phyloP scores from a whole-genome alignment of 306 rosid species.

The Glycine soja region DNA sequence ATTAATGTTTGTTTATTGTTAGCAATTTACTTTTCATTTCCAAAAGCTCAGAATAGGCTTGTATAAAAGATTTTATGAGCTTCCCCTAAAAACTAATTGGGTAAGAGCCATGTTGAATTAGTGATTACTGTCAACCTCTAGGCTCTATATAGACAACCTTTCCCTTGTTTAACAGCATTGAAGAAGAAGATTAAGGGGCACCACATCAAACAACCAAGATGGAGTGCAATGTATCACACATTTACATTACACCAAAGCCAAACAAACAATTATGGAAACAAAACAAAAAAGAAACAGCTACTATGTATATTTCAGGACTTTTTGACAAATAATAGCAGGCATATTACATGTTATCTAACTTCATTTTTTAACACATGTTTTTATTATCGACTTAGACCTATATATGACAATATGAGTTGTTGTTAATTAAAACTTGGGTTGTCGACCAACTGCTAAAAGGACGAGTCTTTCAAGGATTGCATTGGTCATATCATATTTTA shows the following conservation, averaged over 20 bases:
- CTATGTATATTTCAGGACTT: background rate
- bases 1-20: background rate
- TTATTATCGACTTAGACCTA: background rate
- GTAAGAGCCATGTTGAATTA: background rate
- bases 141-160: background rate
- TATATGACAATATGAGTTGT: background rate
- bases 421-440: background rate
- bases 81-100: background rate
- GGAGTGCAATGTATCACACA: no score
- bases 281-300: background rate
- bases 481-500: no score
- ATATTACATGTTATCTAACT: background rate
- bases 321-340: background rate
- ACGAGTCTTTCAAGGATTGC: no score
- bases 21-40: background rate
- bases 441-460: background rate
- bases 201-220: no score
- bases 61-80: background rate
- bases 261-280: background rate
- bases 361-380: background rate
- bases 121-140: background rate
- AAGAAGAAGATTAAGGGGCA: background rate
- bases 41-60: background rate
- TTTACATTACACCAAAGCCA: background rate
- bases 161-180: no score